Percentiles rank a stretch among this genome's conserved stretches.
These are phyloP conservation scores for Symbiotaphrina buchneri DNA, from an alignment of 495 filamentous ascomycete genomes.

Conservation along the genomic window DNA sequence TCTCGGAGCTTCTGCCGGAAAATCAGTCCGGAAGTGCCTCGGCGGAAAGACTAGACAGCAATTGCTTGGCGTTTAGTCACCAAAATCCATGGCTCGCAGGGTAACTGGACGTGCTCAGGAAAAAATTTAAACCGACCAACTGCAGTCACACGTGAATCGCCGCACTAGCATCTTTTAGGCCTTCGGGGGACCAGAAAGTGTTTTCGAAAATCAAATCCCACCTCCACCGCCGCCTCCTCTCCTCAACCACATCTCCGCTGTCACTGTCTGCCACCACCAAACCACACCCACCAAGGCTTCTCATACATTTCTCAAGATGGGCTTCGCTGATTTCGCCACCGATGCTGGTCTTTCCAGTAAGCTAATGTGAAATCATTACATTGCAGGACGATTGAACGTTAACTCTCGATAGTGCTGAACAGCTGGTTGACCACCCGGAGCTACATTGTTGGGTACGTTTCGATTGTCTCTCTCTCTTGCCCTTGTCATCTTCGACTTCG, in stretches of 20 bases:
- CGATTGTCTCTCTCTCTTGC: constrained; percentile 5
- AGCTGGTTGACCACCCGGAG: constrained; percentile 73
- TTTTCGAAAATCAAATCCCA: background rate
- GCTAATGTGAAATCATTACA: constrained; percentile 14
- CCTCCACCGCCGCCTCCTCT: background rate
- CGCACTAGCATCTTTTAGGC: no score
- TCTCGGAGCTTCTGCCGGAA: no score
- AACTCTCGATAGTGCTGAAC: constrained; percentile 64
- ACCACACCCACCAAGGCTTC: constrained; percentile 6
- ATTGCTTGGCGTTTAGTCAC: no score
- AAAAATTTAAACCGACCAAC: no score
- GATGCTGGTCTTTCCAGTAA: constrained; percentile 72
- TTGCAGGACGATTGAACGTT: no score
- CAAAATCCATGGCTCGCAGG: no score
- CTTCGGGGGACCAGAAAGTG: background rate
- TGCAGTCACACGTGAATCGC: no score
- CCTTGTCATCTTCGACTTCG: constrained; percentile 6
- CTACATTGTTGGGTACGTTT: constrained; percentile 76
- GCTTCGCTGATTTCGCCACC: constrained; percentile 80
- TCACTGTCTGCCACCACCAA: constrained; percentile 5
- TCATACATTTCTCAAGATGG: constrained; percentile 38
- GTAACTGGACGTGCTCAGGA: background rate
- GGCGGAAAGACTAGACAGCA: no score
- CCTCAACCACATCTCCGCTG: background rate
- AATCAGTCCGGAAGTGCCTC: no score